phyloP scores from a whole-genome alignment of 441 rosid genomes.

The Bocquillonia castaneifolia region DNA sequence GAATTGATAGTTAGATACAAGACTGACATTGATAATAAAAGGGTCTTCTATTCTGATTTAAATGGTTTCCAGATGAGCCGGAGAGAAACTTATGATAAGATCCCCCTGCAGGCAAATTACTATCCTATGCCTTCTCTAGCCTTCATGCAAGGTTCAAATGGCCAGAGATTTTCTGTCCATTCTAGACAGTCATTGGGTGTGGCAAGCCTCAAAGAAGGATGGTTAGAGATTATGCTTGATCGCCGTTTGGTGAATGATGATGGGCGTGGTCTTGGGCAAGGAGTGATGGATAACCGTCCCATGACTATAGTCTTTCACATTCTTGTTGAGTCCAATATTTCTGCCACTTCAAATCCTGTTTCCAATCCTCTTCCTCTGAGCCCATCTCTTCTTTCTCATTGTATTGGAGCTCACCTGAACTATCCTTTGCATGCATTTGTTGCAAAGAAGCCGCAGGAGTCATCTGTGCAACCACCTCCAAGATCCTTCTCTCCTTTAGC shows the following conservation, averaged over 20 bases:
- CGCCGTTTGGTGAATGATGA: conserved; percentile 80
- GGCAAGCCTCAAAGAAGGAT: conserved; percentile 73
- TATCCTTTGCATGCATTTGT: conserved; percentile 79
- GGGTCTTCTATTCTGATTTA: conserved; percentile 76
- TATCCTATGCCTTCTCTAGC: conserved; percentile 97
- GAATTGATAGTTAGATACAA: conserved; percentile 85
- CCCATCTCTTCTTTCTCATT: conserved; percentile 86
- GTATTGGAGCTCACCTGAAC: conserved; percentile 65
- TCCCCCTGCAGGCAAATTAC: conserved; percentile 93
- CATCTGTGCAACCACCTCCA: conserved; percentile 45
- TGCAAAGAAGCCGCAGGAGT: conserved; percentile 66
- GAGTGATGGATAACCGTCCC: conserved; percentile 88
- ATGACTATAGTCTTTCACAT: conserved; percentile 74
- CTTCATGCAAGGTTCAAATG: conserved; percentile 79
- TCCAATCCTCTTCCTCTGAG: conserved; percentile 50
- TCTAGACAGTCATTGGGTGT: conserved; percentile 83
- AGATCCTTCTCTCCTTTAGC: conserved; percentile 70
- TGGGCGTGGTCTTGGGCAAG: conserved; percentile 99
- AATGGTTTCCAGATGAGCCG: conserved; percentile 98
- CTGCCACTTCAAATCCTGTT: conserved; percentile 41
- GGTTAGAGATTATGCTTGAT: conserved; percentile 95
- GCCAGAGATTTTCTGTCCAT: conserved; percentile 78
- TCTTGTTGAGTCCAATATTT: conserved; percentile 59
- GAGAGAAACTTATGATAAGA: conserved; percentile 88
- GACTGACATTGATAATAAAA: conserved; percentile 62